Evolutionary conservation across 2,329 filamentous ascomycete genomes (phyloP), one percentile per base, ranked within the genome.

Genomic region (Nectriaceae sp.): DNA sequence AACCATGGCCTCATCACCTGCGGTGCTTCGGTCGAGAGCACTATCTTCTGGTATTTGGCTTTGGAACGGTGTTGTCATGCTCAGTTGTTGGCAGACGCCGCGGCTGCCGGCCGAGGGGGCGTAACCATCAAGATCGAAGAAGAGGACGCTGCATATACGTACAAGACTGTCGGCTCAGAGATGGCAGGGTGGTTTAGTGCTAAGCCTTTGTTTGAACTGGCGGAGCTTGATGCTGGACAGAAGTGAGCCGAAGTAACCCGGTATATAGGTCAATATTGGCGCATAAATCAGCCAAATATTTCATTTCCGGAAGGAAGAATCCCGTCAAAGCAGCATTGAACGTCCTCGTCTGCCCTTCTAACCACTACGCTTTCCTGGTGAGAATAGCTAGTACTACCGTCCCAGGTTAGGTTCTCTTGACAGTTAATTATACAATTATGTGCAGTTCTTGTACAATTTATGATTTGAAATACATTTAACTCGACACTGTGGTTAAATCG

Each of bases 11-110:
- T 48, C 11, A 37, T 51, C 15, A 50, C 48, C 15, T 46, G 43
- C 8, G 48, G 48, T 5, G 5, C 46, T 10, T 42, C 40, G 4
- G 44, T 50, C 3, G 48, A 50, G 36, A 39, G 31, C 10, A 11
- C 44, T 3, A 40, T 46, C 5, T 50, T 46, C n/a, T 50, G 48
- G 48, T 50, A 46, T 26, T 46, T 46, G 43, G 45, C 39, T 19
- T 29, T 50, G 4, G 48, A 50, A n/a, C 45, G 40, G 16, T 50
- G 48, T 36, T 50, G 48, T 22, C 48, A 43, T 5, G 43, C 45
- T n/a, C 48, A 50, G n/a, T 26, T 50, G 5, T 24, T 50, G 16
- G 48, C 48, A 2, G 48, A 50, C 15, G 48, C 48, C 2, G 44
- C 44, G 3, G 39, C 48, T 4, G 40, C 38, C 8, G 48, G 48